A percentile compares a stretch with the other conserved stretches of the same genome.
Conservation (phyloP, 192 early-diverging fungal genomes). For the Rhizophagus clarus region DNA sequence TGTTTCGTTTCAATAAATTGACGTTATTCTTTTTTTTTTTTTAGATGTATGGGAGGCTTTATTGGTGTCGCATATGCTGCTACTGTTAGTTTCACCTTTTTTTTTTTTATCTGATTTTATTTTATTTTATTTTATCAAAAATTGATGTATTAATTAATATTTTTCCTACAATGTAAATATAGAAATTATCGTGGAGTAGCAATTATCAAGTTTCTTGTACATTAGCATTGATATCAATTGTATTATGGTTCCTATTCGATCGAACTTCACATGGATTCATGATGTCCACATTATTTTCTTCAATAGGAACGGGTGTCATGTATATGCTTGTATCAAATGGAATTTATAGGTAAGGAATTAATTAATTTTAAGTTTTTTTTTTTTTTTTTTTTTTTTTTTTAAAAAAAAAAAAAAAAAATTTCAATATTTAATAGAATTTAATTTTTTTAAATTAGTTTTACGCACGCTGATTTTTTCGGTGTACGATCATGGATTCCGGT, state of each 20-base stretch:
- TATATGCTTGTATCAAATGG: conserved; percentile 60
- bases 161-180: conserved; percentile 4
- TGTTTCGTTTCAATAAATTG: background rate
- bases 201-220: conserved; percentile 62
- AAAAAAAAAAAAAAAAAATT: background rate
- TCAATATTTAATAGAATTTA: background rate
- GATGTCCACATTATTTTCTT: conserved; percentile 53
- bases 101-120: background rate
- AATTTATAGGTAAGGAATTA: conserved; percentile 55
- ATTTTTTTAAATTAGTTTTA: conserved; percentile 51
- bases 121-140: no score
- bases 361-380: conserved; percentile 11
- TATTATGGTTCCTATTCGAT: conserved; percentile 76
- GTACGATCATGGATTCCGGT: conserved; percentile 70
- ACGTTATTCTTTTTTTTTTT: no score
- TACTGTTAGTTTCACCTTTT: conserved; percentile 34
- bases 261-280: conserved; percentile 67
- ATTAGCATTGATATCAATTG: conserved; percentile 58
- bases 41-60: conserved; percentile 51
- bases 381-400: no score
- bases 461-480: conserved; percentile 68
- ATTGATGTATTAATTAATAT: background rate
- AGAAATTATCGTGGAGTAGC: conserved; percentile 63
- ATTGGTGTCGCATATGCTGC: conserved; percentile 69
- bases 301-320: conserved; percentile 61